Conservation (phyloP, 179 eudicot genomes). For the Corrigiola litoralis region DNA sequence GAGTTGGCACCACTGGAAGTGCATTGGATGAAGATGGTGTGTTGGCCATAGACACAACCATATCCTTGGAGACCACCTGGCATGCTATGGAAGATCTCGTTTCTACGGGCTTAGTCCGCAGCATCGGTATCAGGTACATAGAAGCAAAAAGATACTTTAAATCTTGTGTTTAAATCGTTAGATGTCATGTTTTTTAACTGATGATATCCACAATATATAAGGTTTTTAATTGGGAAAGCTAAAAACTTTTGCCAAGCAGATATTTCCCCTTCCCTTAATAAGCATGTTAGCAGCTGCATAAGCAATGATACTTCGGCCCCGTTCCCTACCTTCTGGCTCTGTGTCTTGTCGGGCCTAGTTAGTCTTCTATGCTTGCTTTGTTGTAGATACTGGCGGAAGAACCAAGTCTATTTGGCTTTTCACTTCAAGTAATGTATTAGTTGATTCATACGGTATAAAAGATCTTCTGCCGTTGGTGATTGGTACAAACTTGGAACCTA, state of each 20-base stretch:
- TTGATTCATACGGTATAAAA: no score
- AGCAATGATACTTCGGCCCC: background rate
- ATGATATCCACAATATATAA: background rate
- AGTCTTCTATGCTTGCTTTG: background rate
- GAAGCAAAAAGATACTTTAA: background rate
- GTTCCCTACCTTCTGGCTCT: background rate
- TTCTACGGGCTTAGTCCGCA: conserved; percentile 72
- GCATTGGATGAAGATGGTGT: conserved; percentile 82
- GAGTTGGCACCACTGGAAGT: conserved; percentile 80
- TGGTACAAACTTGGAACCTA: background rate
- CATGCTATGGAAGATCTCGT: conserved; percentile 93
- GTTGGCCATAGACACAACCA: conserved; percentile 73
- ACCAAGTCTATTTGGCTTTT: background rate
- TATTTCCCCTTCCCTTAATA: background rate
- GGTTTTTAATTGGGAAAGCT: background rate
- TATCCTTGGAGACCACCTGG: conserved; percentile 92
- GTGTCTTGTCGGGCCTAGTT: background rate
- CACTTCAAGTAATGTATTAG: no score
- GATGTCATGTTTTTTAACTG: background rate
- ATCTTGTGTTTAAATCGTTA: background rate
- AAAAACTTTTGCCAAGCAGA: background rate
- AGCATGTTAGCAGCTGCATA: no score
- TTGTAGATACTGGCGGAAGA: background rate
- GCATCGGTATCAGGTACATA: conserved; percentile 89
- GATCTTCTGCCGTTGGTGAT: background rate